Evolutionary conservation across 306 rosid genomes (phyloP).

Genomic region (Quillaja saponaria): DNA sequence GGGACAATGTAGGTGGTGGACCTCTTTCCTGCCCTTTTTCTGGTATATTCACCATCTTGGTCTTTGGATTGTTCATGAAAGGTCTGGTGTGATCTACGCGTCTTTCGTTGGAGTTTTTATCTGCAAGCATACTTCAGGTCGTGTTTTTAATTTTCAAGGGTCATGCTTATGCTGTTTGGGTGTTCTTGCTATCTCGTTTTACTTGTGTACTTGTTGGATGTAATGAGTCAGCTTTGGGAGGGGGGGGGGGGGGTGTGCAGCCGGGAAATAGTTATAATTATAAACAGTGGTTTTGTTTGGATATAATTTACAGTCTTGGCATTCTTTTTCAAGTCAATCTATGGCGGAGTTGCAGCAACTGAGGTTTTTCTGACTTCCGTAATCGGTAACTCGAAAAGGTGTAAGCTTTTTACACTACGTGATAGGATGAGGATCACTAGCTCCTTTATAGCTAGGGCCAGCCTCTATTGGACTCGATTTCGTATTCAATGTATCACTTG

Average conservation of each 20-base stretch:
- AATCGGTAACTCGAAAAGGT: no score
- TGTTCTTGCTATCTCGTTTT: slow-evolving; percentile 12
- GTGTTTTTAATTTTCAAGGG: slow-evolving; percentile 48
- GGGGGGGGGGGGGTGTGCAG: slow-evolving; percentile 30
- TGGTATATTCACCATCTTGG: slow-evolving; percentile 34
- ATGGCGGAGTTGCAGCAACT: no score
- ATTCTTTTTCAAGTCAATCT: slow-evolving; percentile 12
- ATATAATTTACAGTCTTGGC: slow-evolving; percentile 30
- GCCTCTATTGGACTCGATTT: no score
- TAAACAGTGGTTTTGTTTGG: slow-evolving; percentile 33
- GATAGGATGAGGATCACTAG: no score
- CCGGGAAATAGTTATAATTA: slow-evolving; percentile 24
- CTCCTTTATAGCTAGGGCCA: no score
- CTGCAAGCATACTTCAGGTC: slow-evolving; percentile 46
- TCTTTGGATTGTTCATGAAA: slow-evolving; percentile 45
- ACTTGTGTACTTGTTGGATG: slow-evolving; percentile 31
- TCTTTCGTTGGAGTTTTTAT: slow-evolving; percentile 43
- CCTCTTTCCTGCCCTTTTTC: slow-evolving; percentile 41
- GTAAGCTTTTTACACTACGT: no score
- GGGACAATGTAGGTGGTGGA: slow-evolving; percentile 45
- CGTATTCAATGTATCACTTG: no score
- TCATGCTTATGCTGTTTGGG: slow-evolving; percentile 48
- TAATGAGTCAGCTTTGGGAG: slow-evolving; percentile 30
- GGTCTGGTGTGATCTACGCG: slow-evolving; percentile 34
- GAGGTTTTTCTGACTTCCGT: no score